Base-by-base conservation (phyloP, 2,329 filamentous ascomycete genomes). In the Ophiosphaerella herpotricha region DNA sequence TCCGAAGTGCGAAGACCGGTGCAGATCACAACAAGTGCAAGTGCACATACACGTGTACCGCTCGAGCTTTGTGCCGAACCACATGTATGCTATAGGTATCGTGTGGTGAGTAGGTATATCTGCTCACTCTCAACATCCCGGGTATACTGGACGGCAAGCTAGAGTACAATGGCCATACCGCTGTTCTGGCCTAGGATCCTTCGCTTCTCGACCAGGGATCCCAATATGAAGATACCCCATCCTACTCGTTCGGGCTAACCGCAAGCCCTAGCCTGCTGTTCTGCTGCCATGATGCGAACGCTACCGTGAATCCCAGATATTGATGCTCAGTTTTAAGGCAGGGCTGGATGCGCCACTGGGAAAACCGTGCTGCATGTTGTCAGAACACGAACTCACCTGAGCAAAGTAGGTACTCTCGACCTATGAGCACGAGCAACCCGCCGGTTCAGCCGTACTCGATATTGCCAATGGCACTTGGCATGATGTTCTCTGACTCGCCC, bases 381-480 rank as follows among this genome's bases (percentile, higher is more conserved):
- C 32, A 36, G 47, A 47, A 71, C 63, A 71, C 63, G 61, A 67
- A 66, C 62, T 67, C 64, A 64, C 58, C 64, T 66, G 59, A 66
- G 58, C 52, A 48, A 16, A 45, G 29, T 37, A 35, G 40, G 54
- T 34, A 37, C 46, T 63, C 52, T 64, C 43, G 52, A 63, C 66
- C 63, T 63, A 61, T 66, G 57, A 61, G 40, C 54, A 48, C 39
- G 46, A 58, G 52, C 63, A 64, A 63, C 58, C 63, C 62, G 63
- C 61, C 65, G 65, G 62, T 59, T 66, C 63, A 66, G 39, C 58
- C 67, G 69, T 67, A 66, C 56, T 65, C 50, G 49, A 72, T 69
- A 72, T 71, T 71, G 53, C 49, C 52, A 46, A 29, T 43, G 24
- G 18, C 33, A 16, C 68, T 73, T 71, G 66, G 68, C 68, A 52